Evolutionary conservation across 345 rosid species (phyloP).

Genomic region (Cochlearia excelsa): DNA sequence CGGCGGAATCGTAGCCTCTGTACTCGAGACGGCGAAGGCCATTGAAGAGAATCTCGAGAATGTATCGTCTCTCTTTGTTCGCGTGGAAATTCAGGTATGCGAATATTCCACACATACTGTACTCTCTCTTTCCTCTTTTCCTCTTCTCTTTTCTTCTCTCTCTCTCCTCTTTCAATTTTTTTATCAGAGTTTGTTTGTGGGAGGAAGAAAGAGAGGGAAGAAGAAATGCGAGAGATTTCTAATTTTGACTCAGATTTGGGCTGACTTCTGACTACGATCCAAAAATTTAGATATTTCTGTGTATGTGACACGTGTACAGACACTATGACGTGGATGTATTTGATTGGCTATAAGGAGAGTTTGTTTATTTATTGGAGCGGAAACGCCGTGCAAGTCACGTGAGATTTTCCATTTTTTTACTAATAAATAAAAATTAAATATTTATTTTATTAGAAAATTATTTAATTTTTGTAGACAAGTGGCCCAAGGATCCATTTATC

Average conservation of each 20-base stretch:
- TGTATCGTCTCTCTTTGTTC: conserved; percentile 62
- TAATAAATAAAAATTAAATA: too few species aligned
- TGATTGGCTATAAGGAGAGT: too few species aligned
- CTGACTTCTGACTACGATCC: conserved; percentile 3
- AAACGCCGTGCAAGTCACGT: too few species aligned
- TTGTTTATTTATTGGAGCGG: too few species aligned
- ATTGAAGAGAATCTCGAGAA: conserved; percentile 87
- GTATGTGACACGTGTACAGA: conserved; percentile 23
- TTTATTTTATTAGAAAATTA: too few species aligned
- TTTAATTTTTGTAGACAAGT: too few species aligned
- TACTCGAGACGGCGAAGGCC: conserved; percentile 96
- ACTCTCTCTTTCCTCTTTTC: background rate
- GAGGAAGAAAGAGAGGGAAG: conserved; percentile 32
- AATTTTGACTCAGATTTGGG: conserved; percentile 26
- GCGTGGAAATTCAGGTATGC: conserved; percentile 85
- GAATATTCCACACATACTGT: conserved; percentile 83
- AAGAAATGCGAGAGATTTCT: conserved; percentile 1
- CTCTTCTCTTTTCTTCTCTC: too few species aligned
- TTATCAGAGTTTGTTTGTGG: too few species aligned
- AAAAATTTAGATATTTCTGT: conserved; percentile 9
- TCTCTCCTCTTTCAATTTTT: too few species aligned
- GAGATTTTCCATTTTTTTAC: too few species aligned
- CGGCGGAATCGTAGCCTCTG: conserved; percentile 95
- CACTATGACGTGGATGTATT: conserved; percentile 6
- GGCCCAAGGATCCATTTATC: too few species aligned